Base-by-base conservation (phyloP, 805 yeast species). In the Huiozyma naganishii region DNA sequence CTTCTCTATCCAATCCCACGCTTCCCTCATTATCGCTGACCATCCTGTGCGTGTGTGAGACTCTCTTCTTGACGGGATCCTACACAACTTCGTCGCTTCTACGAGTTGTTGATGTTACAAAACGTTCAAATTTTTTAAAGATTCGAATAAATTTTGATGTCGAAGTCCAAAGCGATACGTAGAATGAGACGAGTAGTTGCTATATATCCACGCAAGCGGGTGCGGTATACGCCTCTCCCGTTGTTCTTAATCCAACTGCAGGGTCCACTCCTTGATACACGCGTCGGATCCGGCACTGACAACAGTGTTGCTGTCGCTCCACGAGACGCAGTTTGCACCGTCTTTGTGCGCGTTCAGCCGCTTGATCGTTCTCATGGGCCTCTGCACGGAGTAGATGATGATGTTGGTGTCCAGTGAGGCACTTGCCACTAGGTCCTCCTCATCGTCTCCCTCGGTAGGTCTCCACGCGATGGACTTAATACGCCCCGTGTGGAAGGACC, bases 401-500 rank as follows among this genome's bases (percentile, higher is more conserved):
- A 92, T 67, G 48, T 81, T 80, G 6, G 95, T 80, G 59, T 92
- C 99, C 45, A 87, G 67, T 0, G 96, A 85, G 0, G 83, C 92
- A 46, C 90, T 79, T 17, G 80, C 84, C 37, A 84, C 72, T 52
- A 74, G 79, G 52, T 80, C 77, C 45, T 84, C 80, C 52, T 83
- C 88, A 52, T 80, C 77, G 7, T 67, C 68, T 11, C 32, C 45
- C 51, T 79, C 77, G 7, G 67, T 67, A 7, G 63, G 60, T 45
- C 46, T 74, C 98, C 97, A 92, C 27, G 77, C 63, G 40, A 92
- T 83, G 29, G 80, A 74, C 46, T 77, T 78, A 49, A 92, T 82
- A 44, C 75, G 79, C 45, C 95, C 81, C 2, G 89, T 84, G 61
- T 92, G 97, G 78, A 86, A 90, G 0, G 95, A 81, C 99, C 99